Conservation (phyloP, 805 yeast species). For the Yarrowia sp. region DNA sequence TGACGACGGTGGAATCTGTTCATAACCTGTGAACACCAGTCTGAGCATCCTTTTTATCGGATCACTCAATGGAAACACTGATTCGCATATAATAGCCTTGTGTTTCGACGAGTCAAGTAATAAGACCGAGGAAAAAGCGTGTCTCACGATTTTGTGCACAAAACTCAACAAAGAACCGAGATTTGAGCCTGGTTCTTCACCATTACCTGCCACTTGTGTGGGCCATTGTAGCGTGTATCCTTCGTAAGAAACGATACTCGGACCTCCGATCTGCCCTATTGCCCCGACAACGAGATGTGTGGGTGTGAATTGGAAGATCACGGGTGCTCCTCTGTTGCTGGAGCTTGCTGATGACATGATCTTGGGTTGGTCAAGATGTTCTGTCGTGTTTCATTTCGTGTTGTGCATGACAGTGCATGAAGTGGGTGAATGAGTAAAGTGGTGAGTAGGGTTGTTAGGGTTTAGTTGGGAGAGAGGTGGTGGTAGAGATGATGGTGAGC, state of each 20-base stretch:
- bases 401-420: slow-evolving; percentile 5
- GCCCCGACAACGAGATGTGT: slow-evolving; percentile 6
- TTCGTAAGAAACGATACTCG: neutral
- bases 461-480: neutral
- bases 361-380: neutral
- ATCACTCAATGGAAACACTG: slow-evolving; percentile 15
- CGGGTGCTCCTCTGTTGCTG: slow-evolving; percentile 23
- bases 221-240: slow-evolving; percentile 31
- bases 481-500: neutral
- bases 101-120: slow-evolving; percentile 23
- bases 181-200: neutral
- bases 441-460: too few relatives aligned
- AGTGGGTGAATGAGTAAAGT: neutral
- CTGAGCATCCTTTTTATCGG: slow-evolving; percentile 9
- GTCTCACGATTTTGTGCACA: slow-evolving; percentile 8
- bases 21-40: slow-evolving; percentile 22
- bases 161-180: slow-evolving; percentile 10
- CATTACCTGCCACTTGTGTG: slow-evolving; percentile 11
- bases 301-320: slow-evolving; percentile 16
- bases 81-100: slow-evolving; percentile 19
- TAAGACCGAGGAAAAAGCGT: slow-evolving; percentile 7
- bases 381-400: slow-evolving; percentile 6
- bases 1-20: neutral
- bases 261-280: slow-evolving; percentile 18
- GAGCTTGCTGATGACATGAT: slow-evolving; percentile 2